Base-by-base conservation (phyloP, 73 alveolate genomes). In the Paramecium bursaria region DNA sequence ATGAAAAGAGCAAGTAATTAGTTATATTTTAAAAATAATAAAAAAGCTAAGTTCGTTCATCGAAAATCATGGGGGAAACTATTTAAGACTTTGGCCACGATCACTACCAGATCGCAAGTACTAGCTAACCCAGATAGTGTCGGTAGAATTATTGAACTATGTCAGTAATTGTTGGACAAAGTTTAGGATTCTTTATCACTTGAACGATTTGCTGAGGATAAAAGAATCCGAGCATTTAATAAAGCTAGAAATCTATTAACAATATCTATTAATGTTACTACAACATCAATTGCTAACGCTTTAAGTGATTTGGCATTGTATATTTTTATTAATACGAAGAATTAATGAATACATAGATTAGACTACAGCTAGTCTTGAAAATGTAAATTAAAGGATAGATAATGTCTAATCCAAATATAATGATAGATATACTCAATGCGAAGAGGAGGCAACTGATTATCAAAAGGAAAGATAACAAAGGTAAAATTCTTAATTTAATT, bases 1-100 rank as follows among this genome's bases (percentile, higher is more conserved):
- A 67, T 67, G 2, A 67, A 67, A 19, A 67, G 13, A 67, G 82
- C 82, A 35, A 67, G 82, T 67, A 67, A n/a, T n/a, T n/a, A n/a
- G n/a, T n/a, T n/a, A n/a, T 11, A 39, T 7, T 39, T 21, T 39
- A 1, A 67, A 15, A 19, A 21, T 27, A 9, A n/a, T 10, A 31
- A 35, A 35, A 27, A 39, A 67, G 82, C 46, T 5, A 67, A 67
- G 44, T 67, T 67, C 25, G 21, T 57, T 19, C 44, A 67, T 14
- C 33, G 82, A 67, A 67, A 42, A 1, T 67, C 61, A 9, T 67
- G 82, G 82, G 82, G 82, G 17, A 67, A 67, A 19, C 17, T 67
- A 47, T 67, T 67, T 30, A 67, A 67, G 27, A 57, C 82, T 4
- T 67, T 67, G 48, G 82, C 82, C 2, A 67, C 82, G 0, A 67